Base-by-base conservation (phyloP, 2,329 filamentous ascomycete genomes). In the Penicillium paneum region DNA sequence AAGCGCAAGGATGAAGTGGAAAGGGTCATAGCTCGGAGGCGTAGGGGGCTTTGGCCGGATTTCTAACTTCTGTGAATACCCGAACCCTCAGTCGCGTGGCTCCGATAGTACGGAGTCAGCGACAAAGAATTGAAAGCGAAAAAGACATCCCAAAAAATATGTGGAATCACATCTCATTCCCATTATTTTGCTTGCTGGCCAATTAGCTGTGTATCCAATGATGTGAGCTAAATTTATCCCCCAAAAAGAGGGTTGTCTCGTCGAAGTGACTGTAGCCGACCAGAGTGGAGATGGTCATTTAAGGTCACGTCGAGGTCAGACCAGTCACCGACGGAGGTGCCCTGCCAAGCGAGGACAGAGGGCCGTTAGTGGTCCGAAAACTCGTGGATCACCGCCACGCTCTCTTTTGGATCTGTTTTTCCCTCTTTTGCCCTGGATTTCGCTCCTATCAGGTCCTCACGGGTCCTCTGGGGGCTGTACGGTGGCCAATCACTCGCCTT, bases 371-470 rank as follows among this genome's bases (percentile, higher is more conserved):
- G 52, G 40, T 26, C 41, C 15, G 17, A 36, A 40, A 15, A 24
- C 49, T 61, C 56, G 60, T 60, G 59, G 55, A 55, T 60, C 58
- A 4, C 13, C 53, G 52, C 60, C 60, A 62, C 56, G 60, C 55
- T 55, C 26, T 26, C 24, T 15, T 36, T n/a, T 35, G 8, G 15
- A 11, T 49, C 42, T 26, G 5, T 32, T 32, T 35, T 12, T 29
- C 17, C n/a, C 42, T 26, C 38, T 32, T 55, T 47, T 46, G 13
- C 24, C 12, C 31, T 39, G 21, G 21, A 24, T 24, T 17, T 41
- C 3, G 1, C 17, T 26, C 13, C 31, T 44, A 24, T 24, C 24
- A 31, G 42, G 8, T 19, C 29, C 13, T 45, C 19, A 28, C 42
- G 41, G 29, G 2, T 3, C 29, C 29, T 34, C 19, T 45, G 2